These are phyloP conservation scores for Pseudisothecium myosuroides DNA, from an alignment of 225 moss, liverwort and hornwort genomes.

Conservation along the genomic window DNA sequence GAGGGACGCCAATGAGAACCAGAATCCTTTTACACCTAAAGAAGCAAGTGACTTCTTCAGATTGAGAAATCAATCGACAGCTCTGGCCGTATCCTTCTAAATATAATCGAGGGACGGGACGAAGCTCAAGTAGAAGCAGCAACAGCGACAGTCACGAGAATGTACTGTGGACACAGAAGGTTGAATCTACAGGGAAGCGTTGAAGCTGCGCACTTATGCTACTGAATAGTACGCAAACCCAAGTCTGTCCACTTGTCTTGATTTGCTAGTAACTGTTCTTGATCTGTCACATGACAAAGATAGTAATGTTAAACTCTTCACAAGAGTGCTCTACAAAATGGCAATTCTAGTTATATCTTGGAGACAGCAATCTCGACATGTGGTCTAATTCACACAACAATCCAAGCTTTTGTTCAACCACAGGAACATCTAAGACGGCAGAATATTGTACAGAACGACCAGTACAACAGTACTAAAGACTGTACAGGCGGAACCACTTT, in stretches of 20 bases:
- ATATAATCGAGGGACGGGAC: neutral
- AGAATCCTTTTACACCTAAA: neutral
- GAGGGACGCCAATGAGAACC: neutral
- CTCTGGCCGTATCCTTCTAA: neutral
- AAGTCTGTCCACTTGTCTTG: constrained; percentile 68
- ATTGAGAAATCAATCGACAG: neutral
- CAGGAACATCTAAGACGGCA: neutral
- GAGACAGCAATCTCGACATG: neutral
- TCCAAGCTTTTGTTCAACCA: neutral
- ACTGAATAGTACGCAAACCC: constrained; percentile 46
- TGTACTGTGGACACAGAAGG: neutral
- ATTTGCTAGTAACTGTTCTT: constrained; percentile 49
- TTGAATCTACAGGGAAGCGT: neutral
- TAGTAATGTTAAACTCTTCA: neutral
- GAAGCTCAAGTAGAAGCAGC: neutral
- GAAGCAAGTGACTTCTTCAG: neutral
- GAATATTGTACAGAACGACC: neutral
- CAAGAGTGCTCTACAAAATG: neutral
- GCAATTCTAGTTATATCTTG: neutral
- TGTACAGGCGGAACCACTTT: neutral
- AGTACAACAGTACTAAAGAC: neutral
- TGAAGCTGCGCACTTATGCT: neutral
- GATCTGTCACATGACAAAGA: constrained; percentile 24
- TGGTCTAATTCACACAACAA: neutral
- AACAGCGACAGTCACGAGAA: neutral